A percentile compares a stretch with the other conserved stretches of the same genome.
phyloP scores from a whole-genome alignment of 1,284 basidiomycete species.

The Moesziomyces sp. region DNA sequence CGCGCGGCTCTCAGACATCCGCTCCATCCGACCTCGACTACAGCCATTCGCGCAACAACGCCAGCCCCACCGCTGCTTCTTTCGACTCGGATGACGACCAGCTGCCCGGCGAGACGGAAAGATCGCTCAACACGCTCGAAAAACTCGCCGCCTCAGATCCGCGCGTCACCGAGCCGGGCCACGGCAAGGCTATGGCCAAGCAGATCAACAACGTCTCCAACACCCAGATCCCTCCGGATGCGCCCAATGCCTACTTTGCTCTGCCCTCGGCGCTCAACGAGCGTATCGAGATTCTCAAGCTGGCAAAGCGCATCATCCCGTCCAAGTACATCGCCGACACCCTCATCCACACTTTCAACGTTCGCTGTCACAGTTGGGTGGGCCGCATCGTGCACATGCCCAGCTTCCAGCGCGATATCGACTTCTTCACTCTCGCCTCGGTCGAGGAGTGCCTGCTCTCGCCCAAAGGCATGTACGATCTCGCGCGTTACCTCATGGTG shows the following conservation, averaged over 20 bases:
- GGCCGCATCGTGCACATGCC: conserved; percentile 56
- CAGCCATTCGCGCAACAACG: conserved; percentile 12
- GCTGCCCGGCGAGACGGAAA: conserved; percentile 30
- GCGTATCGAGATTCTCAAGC: conserved; percentile 36
- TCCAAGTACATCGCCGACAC: conserved; percentile 22
- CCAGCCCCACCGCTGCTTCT: conserved; percentile 16
- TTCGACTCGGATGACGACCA: conserved; percentile 35
- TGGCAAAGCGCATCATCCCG: conserved; percentile 27
- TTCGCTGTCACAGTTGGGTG: conserved; percentile 38
- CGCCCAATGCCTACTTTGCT: conserved; percentile 18
- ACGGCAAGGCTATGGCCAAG: conserved; percentile 31
- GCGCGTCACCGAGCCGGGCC: conserved; percentile 33
- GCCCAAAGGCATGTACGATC: conserved; percentile 40
- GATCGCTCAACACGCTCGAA: conserved; percentile 33
- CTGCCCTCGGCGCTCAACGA: conserved; percentile 19
- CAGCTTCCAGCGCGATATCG: conserved; percentile 24
- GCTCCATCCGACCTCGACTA: conserved; percentile 20
- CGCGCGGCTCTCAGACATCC: conserved; percentile 23
- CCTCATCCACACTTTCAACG: conserved; percentile 27
- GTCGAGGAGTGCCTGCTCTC: conserved; percentile 44
- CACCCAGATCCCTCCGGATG: conserved; percentile 11
- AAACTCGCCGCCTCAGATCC: conserved; percentile 46
- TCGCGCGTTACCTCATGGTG: conserved; percentile 51
- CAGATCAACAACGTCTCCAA: conserved; percentile 28
- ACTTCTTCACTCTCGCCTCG: conserved; percentile 33